Evolutionary conservation across 2,329 filamentous ascomycete species (phyloP).

Genomic region (Chalaropsis ovoidea): DNA sequence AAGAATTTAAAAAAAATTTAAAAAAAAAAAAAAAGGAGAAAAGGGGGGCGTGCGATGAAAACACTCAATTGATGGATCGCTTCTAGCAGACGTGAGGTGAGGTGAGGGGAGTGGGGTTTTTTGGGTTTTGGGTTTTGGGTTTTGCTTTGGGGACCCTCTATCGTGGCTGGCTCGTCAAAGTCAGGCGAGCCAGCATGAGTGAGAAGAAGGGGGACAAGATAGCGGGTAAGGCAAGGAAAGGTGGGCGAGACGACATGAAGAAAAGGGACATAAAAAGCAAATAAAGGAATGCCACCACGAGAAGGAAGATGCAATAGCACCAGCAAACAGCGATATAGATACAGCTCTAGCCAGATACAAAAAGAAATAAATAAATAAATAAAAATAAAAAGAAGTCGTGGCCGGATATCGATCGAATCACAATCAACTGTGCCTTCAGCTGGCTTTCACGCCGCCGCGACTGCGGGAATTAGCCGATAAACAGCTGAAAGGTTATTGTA

Average conservation of each 20-base stretch:
- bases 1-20: background rate
- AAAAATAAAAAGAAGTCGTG: background rate
- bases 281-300: background rate
- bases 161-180: constrained; percentile 3
- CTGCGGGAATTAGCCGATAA: background rate
- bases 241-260: background rate
- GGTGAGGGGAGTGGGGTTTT: background rate
- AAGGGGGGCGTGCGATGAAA: background rate
- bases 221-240: constrained; percentile 1
- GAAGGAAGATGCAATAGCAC: background rate
- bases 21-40: background rate
- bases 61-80: background rate
- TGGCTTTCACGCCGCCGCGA: background rate
- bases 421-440: background rate
- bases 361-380: too few species aligned
- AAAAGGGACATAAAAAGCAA: background rate
- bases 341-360: background rate
- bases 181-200: background rate
- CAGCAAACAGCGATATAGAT: background rate
- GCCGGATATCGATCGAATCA: too few species aligned
- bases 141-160: background rate
- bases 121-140: background rate
- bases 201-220: background rate
- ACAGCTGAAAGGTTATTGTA: background rate
- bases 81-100: background rate